phyloP scores from a whole-genome alignment of 768 basidiomycete species.

The Leccinellum luteum region DNA sequence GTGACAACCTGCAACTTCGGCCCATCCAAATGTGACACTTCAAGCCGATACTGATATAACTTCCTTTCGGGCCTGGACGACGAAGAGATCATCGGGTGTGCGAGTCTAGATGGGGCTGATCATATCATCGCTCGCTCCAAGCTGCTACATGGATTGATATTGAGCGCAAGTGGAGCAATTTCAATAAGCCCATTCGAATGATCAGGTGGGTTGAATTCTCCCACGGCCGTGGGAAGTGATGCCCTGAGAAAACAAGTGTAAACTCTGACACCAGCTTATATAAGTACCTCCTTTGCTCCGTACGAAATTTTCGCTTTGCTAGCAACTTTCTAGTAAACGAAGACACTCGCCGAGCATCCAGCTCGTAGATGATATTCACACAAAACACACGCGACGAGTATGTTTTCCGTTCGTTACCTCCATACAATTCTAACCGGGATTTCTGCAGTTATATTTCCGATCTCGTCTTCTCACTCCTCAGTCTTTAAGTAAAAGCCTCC shows the following conservation, averaged over 20 bases:
- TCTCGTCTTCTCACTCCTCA: slow-evolving; percentile 78
- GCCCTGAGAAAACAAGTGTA: slow-evolving; percentile 14
- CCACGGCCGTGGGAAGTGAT: background rate
- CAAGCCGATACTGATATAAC: background rate
- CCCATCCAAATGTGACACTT: background rate
- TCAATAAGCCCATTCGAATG: too few relatives aligned
- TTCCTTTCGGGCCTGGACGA: background rate
- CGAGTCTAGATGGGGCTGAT: background rate
- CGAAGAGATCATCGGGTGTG: background rate
- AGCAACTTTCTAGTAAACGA: background rate
- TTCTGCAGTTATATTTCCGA: slow-evolving; percentile 78
- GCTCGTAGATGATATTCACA: slow-evolving; percentile 76
- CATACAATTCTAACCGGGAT: slow-evolving; percentile 20
- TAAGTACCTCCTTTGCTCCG: slow-evolving; percentile 1
- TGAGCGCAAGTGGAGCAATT: too few relatives aligned
- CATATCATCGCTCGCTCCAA: too few relatives aligned
- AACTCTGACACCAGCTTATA: slow-evolving; percentile 11
- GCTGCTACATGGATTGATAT: too few relatives aligned
- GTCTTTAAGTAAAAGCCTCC: slow-evolving; percentile 20
- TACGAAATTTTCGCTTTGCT: background rate
- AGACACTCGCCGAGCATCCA: slow-evolving; percentile 16
- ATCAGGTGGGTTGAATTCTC: too few relatives aligned
- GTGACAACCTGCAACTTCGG: background rate
- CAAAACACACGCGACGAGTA: slow-evolving; percentile 89
- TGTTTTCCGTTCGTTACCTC: slow-evolving; percentile 22